Conservation (phyloP, 805 yeast genomes). For the Cyberlindnera bimundalis region DNA sequence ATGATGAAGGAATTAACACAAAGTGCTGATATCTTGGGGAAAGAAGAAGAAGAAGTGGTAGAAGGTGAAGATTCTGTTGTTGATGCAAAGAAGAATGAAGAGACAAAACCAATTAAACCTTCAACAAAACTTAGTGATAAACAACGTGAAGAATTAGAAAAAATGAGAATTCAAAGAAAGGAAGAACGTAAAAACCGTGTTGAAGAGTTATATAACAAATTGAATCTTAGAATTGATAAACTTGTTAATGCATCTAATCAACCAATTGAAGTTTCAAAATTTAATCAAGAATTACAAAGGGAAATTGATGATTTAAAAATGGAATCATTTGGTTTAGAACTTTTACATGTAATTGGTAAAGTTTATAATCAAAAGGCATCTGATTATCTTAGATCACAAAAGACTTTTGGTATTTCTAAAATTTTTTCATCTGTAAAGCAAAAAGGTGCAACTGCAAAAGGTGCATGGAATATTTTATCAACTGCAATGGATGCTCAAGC, state of each 20-base stretch:
- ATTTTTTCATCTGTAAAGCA: conserved; percentile 78
- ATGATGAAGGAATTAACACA: conserved; percentile 61
- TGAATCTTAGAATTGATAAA: conserved; percentile 44
- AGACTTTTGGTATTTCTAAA: conserved; percentile 84
- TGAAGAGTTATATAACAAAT: conserved; percentile 45
- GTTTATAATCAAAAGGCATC: conserved; percentile 74
- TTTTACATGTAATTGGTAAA: conserved; percentile 78
- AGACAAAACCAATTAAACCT: conserved; percentile 2
- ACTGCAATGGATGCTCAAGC: conserved; percentile 87
- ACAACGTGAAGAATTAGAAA: conserved; percentile 47
- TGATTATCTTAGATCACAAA: conserved; percentile 69
- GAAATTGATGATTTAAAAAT: conserved; percentile 82
- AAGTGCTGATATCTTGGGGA: conserved; percentile 46
- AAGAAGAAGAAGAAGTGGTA: conserved; percentile 20
- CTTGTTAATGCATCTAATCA: conserved; percentile 44
- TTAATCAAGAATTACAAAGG: conserved; percentile 45
- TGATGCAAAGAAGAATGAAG: conserved; percentile 1
- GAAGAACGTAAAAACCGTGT: conserved; percentile 47
- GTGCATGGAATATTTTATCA: conserved; percentile 76
- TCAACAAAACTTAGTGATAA: conserved; percentile 30
- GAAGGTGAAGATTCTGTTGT: conserved; percentile 1
- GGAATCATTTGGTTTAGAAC: conserved; percentile 93
- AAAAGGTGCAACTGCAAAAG: conserved; percentile 78
- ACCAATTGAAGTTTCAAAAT: conserved; percentile 45
- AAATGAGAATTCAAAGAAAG: conserved; percentile 53